phyloP scores from a whole-genome alignment of 768 basidiomycete species.

The Boletus subparvulus region DNA sequence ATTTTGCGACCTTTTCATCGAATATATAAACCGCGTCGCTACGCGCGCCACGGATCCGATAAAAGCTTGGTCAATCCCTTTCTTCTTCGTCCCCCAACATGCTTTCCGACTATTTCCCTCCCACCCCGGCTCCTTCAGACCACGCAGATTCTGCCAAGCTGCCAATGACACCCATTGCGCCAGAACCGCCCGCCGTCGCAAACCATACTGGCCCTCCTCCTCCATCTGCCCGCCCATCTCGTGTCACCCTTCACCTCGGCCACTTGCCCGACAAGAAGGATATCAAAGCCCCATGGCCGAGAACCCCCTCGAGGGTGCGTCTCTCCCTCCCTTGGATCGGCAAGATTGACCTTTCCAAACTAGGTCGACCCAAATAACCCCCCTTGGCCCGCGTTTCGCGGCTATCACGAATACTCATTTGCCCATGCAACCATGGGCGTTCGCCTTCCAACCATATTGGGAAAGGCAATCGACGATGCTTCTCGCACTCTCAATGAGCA shows the following conservation, averaged over 20 bases:
- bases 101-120: conserved; percentile 27
- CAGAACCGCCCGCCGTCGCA: not conserved
- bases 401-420: conserved; percentile 80
- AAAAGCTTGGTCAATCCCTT: not conserved
- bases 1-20: conserved; percentile 15
- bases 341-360: not conserved
- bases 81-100: not conserved
- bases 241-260: conserved; percentile 70
- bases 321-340: conserved; percentile 1
- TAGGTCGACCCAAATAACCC: conserved; percentile 83
- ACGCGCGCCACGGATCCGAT: conserved; percentile 6
- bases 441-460: conserved; percentile 92
- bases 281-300: conserved; percentile 70
- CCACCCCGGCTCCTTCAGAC: conserved; percentile 30
- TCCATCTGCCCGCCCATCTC: conserved; percentile 43
- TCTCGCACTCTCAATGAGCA: conserved; percentile 86
- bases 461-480: conserved; percentile 92
- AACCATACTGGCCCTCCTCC: conserved; percentile 14
- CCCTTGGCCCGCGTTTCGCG: conserved; percentile 78
- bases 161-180: conserved; percentile 4
- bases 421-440: conserved; percentile 94
- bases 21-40: conserved; percentile 21
- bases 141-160: not conserved
- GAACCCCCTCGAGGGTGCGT: conserved; percentile 67
- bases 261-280: conserved; percentile 73